Evolutionary conservation across 1,284 basidiomycete genomes (phyloP).

Genomic region (Afroboletus lepidellus): DNA sequence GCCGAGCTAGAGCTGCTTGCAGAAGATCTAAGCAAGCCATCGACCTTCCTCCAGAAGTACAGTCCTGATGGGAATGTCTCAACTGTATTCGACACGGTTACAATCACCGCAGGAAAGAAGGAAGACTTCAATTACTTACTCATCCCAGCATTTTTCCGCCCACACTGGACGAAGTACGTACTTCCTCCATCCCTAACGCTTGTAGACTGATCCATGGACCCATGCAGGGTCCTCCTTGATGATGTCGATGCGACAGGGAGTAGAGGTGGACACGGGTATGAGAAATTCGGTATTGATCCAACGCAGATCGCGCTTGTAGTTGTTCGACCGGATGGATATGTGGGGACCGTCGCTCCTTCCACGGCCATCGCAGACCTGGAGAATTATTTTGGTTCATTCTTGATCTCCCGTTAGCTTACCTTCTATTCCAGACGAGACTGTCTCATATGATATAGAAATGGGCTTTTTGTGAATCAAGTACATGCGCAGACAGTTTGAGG

Average conservation of each 20-base stretch:
- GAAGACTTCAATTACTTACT: conserved; percentile 46
- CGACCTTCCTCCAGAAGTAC: conserved; percentile 40
- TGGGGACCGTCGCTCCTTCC: conserved; percentile 6
- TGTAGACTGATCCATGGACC: conserved; percentile 1
- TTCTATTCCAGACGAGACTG: background rate
- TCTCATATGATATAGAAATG: background rate
- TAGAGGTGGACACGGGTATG: conserved; percentile 43
- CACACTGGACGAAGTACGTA: conserved; percentile 65
- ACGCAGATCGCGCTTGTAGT: conserved; percentile 45
- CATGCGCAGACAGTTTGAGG: too few relatives aligned
- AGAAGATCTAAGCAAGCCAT: conserved; percentile 38
- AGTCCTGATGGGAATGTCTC: conserved; percentile 24
- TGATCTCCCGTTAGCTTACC: background rate
- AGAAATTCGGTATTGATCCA: conserved; percentile 46
- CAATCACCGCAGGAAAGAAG: conserved; percentile 49
- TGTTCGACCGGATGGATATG: conserved; percentile 12
- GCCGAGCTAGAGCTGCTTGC: conserved; percentile 44
- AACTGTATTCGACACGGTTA: conserved; percentile 51
- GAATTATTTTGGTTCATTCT: background rate
- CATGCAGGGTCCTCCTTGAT: background rate
- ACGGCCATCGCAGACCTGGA: conserved; percentile 21
- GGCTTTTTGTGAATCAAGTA: background rate
- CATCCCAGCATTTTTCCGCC: conserved; percentile 48
- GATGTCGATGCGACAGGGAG: conserved; percentile 21
- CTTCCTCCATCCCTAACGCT: background rate